Percentiles rank a stretch among this genome's conserved stretches.
These are phyloP conservation scores for Rhododendron williamsianum DNA, from an alignment of 148 eudicot species.

Conservation along the genomic window DNA sequence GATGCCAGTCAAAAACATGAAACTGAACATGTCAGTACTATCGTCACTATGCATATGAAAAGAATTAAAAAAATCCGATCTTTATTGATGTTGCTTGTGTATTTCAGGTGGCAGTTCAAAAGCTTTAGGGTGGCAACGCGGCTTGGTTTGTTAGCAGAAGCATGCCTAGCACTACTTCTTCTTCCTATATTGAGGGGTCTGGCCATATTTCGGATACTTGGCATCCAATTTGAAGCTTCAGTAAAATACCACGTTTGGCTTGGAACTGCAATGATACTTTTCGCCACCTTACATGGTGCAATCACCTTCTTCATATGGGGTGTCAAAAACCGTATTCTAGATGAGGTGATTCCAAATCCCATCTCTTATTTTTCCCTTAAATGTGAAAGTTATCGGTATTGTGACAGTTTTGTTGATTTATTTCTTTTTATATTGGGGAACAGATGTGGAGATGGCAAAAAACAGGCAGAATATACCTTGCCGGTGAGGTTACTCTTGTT, in stretches of 20 bases:
- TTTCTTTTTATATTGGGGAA: neutral
- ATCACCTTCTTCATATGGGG: slow-evolving; percentile 86
- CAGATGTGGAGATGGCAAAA: slow-evolving; percentile 46
- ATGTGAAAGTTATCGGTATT: neutral
- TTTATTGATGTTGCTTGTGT: neutral
- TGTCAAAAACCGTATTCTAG: slow-evolving; percentile 25
- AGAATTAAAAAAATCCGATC: neutral
- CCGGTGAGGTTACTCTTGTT: slow-evolving; percentile 65
- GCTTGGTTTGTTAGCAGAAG: slow-evolving; percentile 66
- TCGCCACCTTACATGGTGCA: slow-evolving; percentile 66
- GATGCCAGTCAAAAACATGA: slow-evolving; percentile 39
- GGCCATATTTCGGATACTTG: slow-evolving; percentile 52
- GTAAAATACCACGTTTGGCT: slow-evolving; percentile 81
- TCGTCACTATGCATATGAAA: neutral
- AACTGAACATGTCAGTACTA: slow-evolving; percentile 53
- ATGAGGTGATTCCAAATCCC: slow-evolving; percentile 35
- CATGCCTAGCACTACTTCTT: slow-evolving; percentile 69
- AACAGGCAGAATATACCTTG: slow-evolving; percentile 69
- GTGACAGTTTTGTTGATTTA: neutral
- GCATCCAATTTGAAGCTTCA: slow-evolving; percentile 80
- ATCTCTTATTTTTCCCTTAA: neutral
- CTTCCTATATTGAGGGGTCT: slow-evolving; percentile 69
- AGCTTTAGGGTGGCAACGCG: slow-evolving; percentile 52
- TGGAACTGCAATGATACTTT: slow-evolving; percentile 52
- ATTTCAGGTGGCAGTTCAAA: slow-evolving; percentile 73